Evolutionary conservation across 306 rosid genomes (phyloP), one percentile per base, ranked within the genome.

Genomic region (Gastrolobium villosum): DNA sequence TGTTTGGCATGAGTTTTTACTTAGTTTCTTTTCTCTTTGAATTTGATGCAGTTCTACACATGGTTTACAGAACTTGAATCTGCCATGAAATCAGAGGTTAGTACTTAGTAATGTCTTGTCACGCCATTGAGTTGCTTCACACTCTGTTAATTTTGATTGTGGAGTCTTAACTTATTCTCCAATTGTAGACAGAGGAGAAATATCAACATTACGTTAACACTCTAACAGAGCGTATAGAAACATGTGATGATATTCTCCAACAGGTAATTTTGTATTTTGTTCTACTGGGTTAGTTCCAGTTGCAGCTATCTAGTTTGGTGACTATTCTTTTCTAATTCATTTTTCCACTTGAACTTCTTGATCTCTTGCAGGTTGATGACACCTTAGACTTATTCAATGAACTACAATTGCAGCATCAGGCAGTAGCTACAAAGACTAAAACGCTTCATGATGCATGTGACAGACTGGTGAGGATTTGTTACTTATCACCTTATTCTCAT

Each of bases 371-470:
- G 99, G 98, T 96, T 54, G 98, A 93, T 79, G 97, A 88, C 68
- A 93, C 99, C 6, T 67, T 93, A 13, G 97, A 87, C 78, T 85
- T 89, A 68, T 93, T 93, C 83, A 90, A 90, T 28, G 98, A 91
- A 35, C 82, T 96, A 48, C 98, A 96, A 62, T 74, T 88, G 87
- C 97, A 96, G 85, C 99, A 96, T 86, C 94, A 91, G 75, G 98
- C 98, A 37, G 98, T 96, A 31, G 97, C 98, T 72, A 93, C 94
- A 30, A 96, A 93, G 93, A 96, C 99, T 46, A 93, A 91, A 88
- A 96, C 99, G 1, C 98, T 96, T 66, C 99, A 96, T 72, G 99
- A 93, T 84, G 99, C 99, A 5, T 96, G 98, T 62, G 99, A 96
- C 43, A 82, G 96, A 73, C 65, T 96, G 94, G 99, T 93, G 60